Percentiles rank a stretch among this genome's conserved stretches.
These are phyloP conservation scores for Plenodomus tracheiphilus DNA, from an alignment of 2,329 filamentous ascomycete species.

Conservation along the genomic window DNA sequence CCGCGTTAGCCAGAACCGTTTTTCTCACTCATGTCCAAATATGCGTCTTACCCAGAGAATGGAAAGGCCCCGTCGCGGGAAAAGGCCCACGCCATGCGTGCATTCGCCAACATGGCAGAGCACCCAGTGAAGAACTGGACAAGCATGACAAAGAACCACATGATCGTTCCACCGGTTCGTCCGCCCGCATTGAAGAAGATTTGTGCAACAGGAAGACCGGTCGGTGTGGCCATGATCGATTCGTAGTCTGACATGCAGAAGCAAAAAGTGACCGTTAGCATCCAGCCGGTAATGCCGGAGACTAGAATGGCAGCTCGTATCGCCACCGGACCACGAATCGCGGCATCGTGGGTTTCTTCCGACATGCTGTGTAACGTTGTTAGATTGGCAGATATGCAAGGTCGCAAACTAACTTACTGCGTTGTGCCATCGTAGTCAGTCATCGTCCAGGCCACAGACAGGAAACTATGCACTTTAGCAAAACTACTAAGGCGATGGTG, in stretches of 20 bases:
- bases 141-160: constrained; percentile 66
- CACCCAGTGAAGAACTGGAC: constrained; percentile 69
- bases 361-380: constrained; percentile 56
- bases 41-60: constrained; percentile 55
- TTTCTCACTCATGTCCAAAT: not conserved
- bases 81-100: constrained; percentile 65
- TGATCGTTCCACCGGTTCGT: constrained; percentile 58
- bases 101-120: constrained; percentile 66
- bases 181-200: constrained; percentile 64
- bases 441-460: constrained; percentile 66
- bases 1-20: constrained; percentile 21
- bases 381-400: constrained; percentile 28
- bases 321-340: constrained; percentile 61
- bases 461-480: constrained; percentile 44
- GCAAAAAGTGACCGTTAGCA: constrained; percentile 65
- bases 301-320: constrained; percentile 63
- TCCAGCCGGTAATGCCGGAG: constrained; percentile 63
- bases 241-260: constrained; percentile 65
- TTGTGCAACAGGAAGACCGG: constrained; percentile 62
- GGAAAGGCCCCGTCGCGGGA: constrained; percentile 63
- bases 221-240: constrained; percentile 59
- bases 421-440: constrained; percentile 70
- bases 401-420: constrained; percentile 51
- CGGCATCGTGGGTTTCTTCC: constrained; percentile 68
- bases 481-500: not conserved